Conservation (phyloP, 1,139 yeast species). For the Saccharomyces pastorianus region DNA sequence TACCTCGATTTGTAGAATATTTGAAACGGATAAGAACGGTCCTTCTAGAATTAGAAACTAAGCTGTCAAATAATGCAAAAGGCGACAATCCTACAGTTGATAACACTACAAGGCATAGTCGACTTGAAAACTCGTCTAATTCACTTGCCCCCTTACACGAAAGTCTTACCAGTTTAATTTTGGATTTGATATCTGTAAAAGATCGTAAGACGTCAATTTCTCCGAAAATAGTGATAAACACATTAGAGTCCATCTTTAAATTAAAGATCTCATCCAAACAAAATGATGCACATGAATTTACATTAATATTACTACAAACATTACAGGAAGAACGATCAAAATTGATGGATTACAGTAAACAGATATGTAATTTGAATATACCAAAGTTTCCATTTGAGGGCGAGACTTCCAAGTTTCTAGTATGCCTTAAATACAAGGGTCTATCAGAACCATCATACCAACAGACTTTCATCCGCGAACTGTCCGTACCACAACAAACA, state of each 20-base stretch:
- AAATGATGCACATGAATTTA: constrained; percentile 91
- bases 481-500: constrained; percentile 60
- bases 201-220: constrained; percentile 47
- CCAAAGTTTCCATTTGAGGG: constrained; percentile 76
- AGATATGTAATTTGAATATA: constrained; percentile 12
- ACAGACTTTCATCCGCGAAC: constrained; percentile 64
- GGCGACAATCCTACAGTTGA: not conserved
- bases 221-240: constrained; percentile 71
- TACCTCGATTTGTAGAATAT: constrained; percentile 57
- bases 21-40: constrained; percentile 39
- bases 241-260: constrained; percentile 67
- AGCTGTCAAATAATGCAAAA: not conserved
- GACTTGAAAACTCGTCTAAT: not conserved
- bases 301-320: constrained; percentile 73
- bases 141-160: constrained; percentile 6
- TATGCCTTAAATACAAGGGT: constrained; percentile 59
- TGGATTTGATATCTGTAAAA: constrained; percentile 52
- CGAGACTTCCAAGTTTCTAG: constrained; percentile 53
- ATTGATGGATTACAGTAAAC: constrained; percentile 21
- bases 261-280: constrained; percentile 74
- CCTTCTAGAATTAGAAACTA: constrained; percentile 2
- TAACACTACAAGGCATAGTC: not conserved
- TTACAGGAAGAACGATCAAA: constrained; percentile 52
- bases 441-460: constrained; percentile 53
- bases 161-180: constrained; percentile 6